A percentile compares a stretch with the other conserved stretches of the same genome.
Evolutionary conservation across 2,329 filamentous ascomycete genomes (phyloP).

Genomic region (Cercospora citrullina): DNA sequence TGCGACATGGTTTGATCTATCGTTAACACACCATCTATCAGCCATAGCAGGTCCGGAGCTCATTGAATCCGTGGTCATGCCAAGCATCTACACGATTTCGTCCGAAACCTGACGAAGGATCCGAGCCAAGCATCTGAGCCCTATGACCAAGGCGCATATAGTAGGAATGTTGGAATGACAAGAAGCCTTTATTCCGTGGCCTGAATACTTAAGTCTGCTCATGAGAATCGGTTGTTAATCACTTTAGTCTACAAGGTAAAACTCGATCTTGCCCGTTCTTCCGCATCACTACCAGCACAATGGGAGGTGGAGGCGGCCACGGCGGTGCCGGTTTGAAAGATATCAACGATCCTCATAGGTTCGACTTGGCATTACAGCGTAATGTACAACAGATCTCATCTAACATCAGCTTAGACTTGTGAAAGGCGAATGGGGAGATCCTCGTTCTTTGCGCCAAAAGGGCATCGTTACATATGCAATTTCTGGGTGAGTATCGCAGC

Average conservation of each 20-base stretch:
- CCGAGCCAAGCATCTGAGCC: neutral
- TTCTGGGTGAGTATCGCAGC: constrained; percentile 44
- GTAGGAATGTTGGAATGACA: neutral
- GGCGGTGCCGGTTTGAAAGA: constrained; percentile 8
- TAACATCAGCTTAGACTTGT: constrained; percentile 5
- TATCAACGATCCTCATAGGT: constrained; percentile 6
- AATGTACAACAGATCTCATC: neutral
- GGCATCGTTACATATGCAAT: constrained; percentile 70
- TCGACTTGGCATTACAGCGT: neutral
- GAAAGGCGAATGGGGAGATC: constrained; percentile 20
- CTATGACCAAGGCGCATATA: neutral
- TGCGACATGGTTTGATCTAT: neutral
- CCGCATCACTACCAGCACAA: neutral
- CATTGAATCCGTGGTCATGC: neutral
- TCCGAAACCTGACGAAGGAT: neutral
- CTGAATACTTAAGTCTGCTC: neutral
- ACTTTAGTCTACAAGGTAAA: neutral
- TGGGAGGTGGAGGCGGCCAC: neutral
- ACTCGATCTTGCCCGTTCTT: neutral
- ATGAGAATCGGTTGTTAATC: neutral
- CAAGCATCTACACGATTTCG: neutral
- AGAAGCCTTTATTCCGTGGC: neutral
- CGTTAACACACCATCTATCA: neutral
- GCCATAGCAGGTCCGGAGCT: neutral
- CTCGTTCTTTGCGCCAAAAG: constrained; percentile 53